Percentiles rank a stretch among this genome's conserved stretches.
Evolutionary conservation across 768 basidiomycete species (phyloP).

Genomic region (Agaricus subrufescens): DNA sequence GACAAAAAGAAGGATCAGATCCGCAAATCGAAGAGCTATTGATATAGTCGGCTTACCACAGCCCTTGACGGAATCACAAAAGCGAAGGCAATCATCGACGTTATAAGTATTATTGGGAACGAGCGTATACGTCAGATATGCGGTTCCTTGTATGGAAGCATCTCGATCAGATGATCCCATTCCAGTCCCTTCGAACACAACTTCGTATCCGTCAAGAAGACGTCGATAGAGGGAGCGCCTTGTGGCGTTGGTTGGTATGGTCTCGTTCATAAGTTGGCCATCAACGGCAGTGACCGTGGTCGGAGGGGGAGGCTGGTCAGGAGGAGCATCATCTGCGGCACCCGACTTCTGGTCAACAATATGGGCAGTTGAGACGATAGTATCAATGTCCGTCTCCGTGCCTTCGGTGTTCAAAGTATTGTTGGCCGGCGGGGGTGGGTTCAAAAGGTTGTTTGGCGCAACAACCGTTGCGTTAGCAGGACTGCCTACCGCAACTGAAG

Average conservation of each 20-base stretch:
- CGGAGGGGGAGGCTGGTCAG: slow-evolving; percentile 29
- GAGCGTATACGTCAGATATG: slow-evolving; percentile 43
- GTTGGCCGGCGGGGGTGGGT: neutral
- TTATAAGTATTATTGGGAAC: slow-evolving; percentile 42
- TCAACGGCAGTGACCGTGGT: slow-evolving; percentile 42
- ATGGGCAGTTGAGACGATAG: slow-evolving; percentile 29
- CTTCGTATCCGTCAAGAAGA: slow-evolving; percentile 23
- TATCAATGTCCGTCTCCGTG: slow-evolving; percentile 26
- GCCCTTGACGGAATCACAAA: slow-evolving; percentile 28
- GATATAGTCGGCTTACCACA: slow-evolving; percentile 35
- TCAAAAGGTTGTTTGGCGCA: slow-evolving; percentile 15
- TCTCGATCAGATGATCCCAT: slow-evolving; percentile 31
- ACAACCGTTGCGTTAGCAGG: slow-evolving; percentile 13
- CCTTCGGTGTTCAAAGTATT: slow-evolving; percentile 17
- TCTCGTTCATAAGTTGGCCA: slow-evolving; percentile 27
- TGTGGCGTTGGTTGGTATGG: slow-evolving; percentile 10
- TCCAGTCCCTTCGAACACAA: slow-evolving; percentile 36
- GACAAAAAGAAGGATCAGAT: neutral
- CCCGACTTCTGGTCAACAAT: slow-evolving; percentile 37
- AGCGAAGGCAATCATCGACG: slow-evolving; percentile 36
- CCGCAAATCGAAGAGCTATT: neutral
- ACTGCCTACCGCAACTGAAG: slow-evolving; percentile 15
- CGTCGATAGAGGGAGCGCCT: slow-evolving; percentile 17
- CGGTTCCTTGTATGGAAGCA: slow-evolving; percentile 42
- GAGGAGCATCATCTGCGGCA: slow-evolving; percentile 21